Evolutionary conservation across 208 protist genomes (phyloP), one percentile per base, ranked within the genome.

Genomic region (Leishmania amazonensis): DNA sequence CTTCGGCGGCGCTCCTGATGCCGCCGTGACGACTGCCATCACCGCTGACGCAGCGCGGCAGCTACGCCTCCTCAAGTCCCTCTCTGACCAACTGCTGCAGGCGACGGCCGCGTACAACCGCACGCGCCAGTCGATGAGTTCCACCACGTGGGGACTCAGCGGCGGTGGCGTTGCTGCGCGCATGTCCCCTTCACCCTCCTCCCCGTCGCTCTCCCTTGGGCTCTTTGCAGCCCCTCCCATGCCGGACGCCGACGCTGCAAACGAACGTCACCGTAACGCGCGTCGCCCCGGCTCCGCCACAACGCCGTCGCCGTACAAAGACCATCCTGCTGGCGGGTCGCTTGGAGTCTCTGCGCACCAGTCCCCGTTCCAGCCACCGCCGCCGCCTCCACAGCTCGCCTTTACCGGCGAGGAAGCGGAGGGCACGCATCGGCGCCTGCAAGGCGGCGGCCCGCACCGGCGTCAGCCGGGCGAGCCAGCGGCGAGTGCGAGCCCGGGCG

Each of bases 61-160:
- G 76, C 75, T 79, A 19, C 83, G 78, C 13, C 75, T 86, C 47
- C 68, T 86, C 24, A 86, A 82, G 54, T 51, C 28, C 7, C 47
- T 83, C 9, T 83, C 83, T 5, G 79, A 87, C 40, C 83, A 81
- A 13, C 79, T 83, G 15, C 75, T 83, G 21, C 58, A 78, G 40
- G 79, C 79, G 3, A 87, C 65, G 21, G 83, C 83, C 70, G 75
- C 83, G 68, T 83, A 87, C 76, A 80, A 76, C 76, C 79, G 67
- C 35, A 78, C 70, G 9, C 79, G 75, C 15, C 75, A 80, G 71
- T 67, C 79, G 17, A 76, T 75, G 74, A 45, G 42, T 57, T 38
- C 62, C 17, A 28, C 65, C 3, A 40, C 62, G 1, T 47, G 64
- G 67, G 42, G 24, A 15, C 42, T 53, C 75, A 62, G 24, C 57